Evolutionary conservation across 148 eudicot genomes (phyloP), one percentile per base, ranked within the genome.

Genomic region (Salicornia ramosissima): DNA sequence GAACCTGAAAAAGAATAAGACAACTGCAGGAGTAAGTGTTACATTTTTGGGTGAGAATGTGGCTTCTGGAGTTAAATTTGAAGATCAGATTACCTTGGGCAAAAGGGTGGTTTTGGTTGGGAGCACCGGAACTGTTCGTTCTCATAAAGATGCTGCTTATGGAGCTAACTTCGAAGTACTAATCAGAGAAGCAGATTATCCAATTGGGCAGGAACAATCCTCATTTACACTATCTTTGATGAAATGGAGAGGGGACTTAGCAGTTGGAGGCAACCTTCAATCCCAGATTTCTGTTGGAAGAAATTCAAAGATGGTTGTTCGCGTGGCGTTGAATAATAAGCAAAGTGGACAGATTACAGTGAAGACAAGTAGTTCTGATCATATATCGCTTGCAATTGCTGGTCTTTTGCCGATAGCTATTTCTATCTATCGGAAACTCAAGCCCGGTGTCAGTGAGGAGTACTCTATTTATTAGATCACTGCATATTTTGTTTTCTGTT

Each of bases 351-450:
- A 91, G 88, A 75, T 94, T 34, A 84, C 88, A 3, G 87, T 87
- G 75, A 83, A 81, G 79, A 94, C 96, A 25, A 94, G 97, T 86
- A 90, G 88, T 72, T 90, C 99, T 4, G 99, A 94, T 43, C 85
- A 86, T 80, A 79, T 87, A 19, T 76, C 85, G 40, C 80, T 94
- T 11, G 96, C 96, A 2, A 86, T 88, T 36, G 85, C 88, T 16
- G 93, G 88, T 24, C 79, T 94, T 49, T 42, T 94, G 33, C 97
- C 99, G 0, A 79, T 88, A 30, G 88, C 71, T 11, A 30, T 86
- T 29, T 74, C 91, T 50, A 79, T 91, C 45, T 94, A 88, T 81
- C 86, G 70, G 83, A 88, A 78, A 65, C 51, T 94, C 59, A 80
- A 71, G 82, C 89, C 96, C 28, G 75, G 53, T 58, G 86, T 29